Evolutionary conservation across 2,329 filamentous ascomycete genomes (phyloP).

Genomic region (Colletotrichum cereale): DNA sequence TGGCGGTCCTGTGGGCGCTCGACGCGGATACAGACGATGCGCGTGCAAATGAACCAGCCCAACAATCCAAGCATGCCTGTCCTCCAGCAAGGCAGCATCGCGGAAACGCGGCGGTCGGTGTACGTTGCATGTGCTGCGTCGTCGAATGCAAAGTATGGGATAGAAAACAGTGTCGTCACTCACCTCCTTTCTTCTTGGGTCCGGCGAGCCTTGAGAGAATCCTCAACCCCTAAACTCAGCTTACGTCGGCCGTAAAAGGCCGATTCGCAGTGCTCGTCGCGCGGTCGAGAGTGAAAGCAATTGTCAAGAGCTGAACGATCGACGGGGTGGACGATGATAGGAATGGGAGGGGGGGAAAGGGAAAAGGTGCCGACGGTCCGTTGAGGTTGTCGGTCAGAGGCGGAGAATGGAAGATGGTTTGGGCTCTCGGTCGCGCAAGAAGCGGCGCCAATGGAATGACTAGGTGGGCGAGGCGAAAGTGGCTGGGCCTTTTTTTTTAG

Average conservation of each 20-base stretch:
- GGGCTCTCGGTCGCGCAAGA: slow-evolving; percentile 41
- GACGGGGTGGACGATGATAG: slow-evolving; percentile 36
- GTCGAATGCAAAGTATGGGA: background rate
- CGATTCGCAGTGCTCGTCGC: slow-evolving; percentile 38
- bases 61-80: slow-evolving; percentile 16
- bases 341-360: slow-evolving; percentile 24
- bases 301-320: slow-evolving; percentile 25
- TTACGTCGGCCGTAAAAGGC: slow-evolving; percentile 46
- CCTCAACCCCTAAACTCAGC: slow-evolving; percentile 46
- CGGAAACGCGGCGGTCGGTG: slow-evolving; percentile 9
- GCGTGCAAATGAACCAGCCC: slow-evolving; percentile 13
- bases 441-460: slow-evolving; percentile 40
- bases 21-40: slow-evolving; percentile 21
- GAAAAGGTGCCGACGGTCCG: slow-evolving; percentile 31
- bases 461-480: slow-evolving; percentile 38
- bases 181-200: slow-evolving; percentile 38
- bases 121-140: background rate
- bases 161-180: slow-evolving; percentile 32
- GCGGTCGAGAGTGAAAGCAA: slow-evolving; percentile 36
- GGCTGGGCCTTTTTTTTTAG: slow-evolving; percentile 23
- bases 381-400: slow-evolving; percentile 38
- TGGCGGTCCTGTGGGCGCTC: slow-evolving; percentile 10
- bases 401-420: slow-evolving; percentile 40
- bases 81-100: slow-evolving; percentile 9
- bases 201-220: slow-evolving; percentile 43